A percentile compares a stretch with the other conserved stretches of the same genome.
These are phyloP conservation scores for Tolypocladium album DNA, from an alignment of 2,329 filamentous ascomycete species.

Conservation along the genomic window DNA sequence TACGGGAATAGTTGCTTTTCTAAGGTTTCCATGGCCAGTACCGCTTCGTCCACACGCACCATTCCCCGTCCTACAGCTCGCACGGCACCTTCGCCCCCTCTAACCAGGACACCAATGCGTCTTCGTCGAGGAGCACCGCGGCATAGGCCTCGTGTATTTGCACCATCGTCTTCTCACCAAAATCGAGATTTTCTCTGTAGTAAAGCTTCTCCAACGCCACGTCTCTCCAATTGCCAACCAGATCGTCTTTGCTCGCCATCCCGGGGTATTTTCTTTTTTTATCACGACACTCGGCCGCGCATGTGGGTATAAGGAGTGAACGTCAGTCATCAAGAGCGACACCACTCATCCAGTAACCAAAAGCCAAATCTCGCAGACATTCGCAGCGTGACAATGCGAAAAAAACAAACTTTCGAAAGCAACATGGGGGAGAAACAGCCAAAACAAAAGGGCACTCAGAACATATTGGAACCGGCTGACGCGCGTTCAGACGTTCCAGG, in stretches of 20 bases:
- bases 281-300: conserved; percentile 18
- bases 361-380: conserved; percentile 6
- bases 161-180: background rate
- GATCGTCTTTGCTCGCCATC: conserved; percentile 12
- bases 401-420: conserved; percentile 5
- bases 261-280: conserved; percentile 22
- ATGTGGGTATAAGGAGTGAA: conserved; percentile 24
- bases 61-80: background rate
- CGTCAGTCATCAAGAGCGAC: conserved; percentile 22
- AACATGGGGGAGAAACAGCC: conserved; percentile 11
- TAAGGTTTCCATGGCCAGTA: background rate
- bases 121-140: background rate
- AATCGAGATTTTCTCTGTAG: background rate
- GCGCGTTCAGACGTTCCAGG: conserved; percentile 22
- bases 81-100: background rate
- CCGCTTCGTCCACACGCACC: background rate
- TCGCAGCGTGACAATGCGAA: conserved; percentile 2
- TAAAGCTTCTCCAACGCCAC: background rate
- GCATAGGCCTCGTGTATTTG: background rate
- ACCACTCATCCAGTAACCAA: conserved; percentile 9
- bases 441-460: conserved; percentile 5
- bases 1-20: background rate
- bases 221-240: conserved; percentile 5
- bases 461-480: conserved; percentile 6
- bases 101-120: background rate